These are phyloP conservation scores for Paulownia fortunei DNA, from an alignment of 257 asterid species.

Conservation along the genomic window DNA sequence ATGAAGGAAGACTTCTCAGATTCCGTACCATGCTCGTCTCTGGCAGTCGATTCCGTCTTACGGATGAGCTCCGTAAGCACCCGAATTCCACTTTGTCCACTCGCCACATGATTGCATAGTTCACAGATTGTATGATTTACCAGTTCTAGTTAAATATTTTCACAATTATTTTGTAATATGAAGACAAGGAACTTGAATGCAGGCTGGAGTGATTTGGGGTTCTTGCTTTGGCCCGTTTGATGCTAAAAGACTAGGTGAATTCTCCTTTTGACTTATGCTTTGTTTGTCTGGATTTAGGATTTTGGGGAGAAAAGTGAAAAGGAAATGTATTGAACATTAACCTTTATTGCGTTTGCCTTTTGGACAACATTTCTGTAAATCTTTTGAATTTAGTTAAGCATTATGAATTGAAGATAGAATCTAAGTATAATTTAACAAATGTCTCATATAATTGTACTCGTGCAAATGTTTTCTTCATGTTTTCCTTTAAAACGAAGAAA, in stretches of 20 bases:
- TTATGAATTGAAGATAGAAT: neutral
- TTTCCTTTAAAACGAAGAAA: neutral
- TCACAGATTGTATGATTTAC: neutral
- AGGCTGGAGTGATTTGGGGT: conserved; percentile 96
- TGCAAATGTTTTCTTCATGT: neutral
- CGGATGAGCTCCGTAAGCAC: conserved; percentile 69
- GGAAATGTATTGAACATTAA: neutral
- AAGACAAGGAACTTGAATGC: conserved; percentile 26
- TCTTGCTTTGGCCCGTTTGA: conserved; percentile 72
- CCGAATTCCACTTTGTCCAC: neutral
- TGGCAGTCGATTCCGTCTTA: conserved; percentile 71
- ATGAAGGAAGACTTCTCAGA: conserved; percentile 58
- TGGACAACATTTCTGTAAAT: neutral
- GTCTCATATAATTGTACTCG: neutral
- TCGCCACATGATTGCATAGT: neutral
- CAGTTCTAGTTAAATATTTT: neutral
- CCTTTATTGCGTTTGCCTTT: neutral
- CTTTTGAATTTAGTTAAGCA: neutral
- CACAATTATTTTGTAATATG: neutral
- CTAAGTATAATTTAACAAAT: neutral
- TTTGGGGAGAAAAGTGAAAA: neutral
- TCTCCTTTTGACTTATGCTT: neutral
- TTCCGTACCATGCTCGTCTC: conserved; percentile 70
- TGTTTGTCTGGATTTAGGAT: conserved; percentile 4
- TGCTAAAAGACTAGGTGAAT: conserved; percentile 58